Conservation (phyloP, 192 early-diverging fungal genomes). For the Phlyctochytrium arcticum region DNA sequence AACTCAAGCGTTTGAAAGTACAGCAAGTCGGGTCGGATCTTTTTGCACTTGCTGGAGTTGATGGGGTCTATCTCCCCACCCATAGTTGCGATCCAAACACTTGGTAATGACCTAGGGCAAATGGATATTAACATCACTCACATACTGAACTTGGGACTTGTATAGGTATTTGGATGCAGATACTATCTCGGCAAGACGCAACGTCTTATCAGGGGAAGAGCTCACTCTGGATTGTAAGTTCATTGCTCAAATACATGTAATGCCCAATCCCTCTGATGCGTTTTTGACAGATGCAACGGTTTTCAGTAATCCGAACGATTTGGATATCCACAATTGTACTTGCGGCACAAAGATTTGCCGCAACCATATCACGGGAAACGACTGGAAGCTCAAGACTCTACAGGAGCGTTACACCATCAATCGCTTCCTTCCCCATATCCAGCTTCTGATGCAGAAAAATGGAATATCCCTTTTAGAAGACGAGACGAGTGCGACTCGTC, state of each 20-base stretch:
- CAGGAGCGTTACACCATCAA: background rate
- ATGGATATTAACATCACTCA: background rate
- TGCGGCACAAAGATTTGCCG: background rate
- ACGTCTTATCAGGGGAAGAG: background rate
- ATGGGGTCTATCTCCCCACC: background rate
- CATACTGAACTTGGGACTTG: background rate
- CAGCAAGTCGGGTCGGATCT: no score
- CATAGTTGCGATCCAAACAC: background rate
- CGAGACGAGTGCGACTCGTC: no score
- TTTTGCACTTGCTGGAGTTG: no score
- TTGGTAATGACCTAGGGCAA: background rate
- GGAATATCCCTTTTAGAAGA: no score
- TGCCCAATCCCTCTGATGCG: background rate
- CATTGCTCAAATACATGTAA: background rate
- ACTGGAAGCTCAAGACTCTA: background rate
- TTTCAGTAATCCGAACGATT: background rate
- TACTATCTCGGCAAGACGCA: background rate
- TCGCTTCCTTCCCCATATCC: background rate
- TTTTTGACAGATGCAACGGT: background rate
- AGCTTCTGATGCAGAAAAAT: no score
- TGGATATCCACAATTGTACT: background rate
- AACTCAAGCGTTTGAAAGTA: no score
- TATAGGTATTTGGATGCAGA: background rate
- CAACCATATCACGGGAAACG: conserved; percentile 12
- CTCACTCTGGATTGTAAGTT: background rate